These are phyloP conservation scores for Mucor irregularis DNA, from an alignment of 371 early-diverging fungal species.

Conservation along the genomic window DNA sequence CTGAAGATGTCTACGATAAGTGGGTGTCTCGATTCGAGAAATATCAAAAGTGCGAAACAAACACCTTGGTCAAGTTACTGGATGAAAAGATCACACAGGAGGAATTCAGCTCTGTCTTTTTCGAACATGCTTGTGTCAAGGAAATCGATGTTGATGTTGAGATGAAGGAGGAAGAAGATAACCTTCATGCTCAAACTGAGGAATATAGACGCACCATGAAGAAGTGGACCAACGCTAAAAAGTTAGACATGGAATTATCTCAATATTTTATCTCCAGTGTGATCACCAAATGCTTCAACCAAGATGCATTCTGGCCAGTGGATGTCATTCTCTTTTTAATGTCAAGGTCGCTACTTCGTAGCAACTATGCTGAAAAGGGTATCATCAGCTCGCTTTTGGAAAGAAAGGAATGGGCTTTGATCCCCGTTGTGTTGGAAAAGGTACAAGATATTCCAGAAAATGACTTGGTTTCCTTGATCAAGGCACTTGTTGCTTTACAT, in stretches of 20 bases:
- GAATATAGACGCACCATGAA: constrained; percentile 19
- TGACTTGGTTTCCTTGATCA: constrained; percentile 50
- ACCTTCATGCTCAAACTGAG: constrained; percentile 5
- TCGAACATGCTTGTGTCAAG: constrained; percentile 19
- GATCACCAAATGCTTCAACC: constrained; percentile 40
- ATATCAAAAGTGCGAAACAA: constrained; percentile 31
- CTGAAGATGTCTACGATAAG: constrained; percentile 20
- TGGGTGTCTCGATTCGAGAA: constrained; percentile 31
- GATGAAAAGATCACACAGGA: constrained; percentile 17
- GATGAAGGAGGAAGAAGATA: constrained; percentile 16
- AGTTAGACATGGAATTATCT: constrained; percentile 40
- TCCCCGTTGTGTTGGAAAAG: constrained; percentile 51
- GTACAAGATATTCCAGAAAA: constrained; percentile 62
- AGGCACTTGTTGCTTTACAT: constrained; percentile 20
- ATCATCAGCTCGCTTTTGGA: constrained; percentile 50
- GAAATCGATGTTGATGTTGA: background rate
- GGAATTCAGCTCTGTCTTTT: constrained; percentile 34
- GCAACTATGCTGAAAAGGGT: constrained; percentile 50
- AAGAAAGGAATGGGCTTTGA: constrained; percentile 54
- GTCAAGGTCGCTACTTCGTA: constrained; percentile 49
- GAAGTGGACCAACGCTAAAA: constrained; percentile 9
- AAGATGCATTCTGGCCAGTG: constrained; percentile 55
- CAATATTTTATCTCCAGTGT: constrained; percentile 50
- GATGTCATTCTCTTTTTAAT: constrained; percentile 54
- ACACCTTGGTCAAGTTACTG: constrained; percentile 19